Evolutionary conservation across 331 rosid genomes (phyloP), one percentile per base, ranked within the genome.

Genomic region (Acacia concinna): DNA sequence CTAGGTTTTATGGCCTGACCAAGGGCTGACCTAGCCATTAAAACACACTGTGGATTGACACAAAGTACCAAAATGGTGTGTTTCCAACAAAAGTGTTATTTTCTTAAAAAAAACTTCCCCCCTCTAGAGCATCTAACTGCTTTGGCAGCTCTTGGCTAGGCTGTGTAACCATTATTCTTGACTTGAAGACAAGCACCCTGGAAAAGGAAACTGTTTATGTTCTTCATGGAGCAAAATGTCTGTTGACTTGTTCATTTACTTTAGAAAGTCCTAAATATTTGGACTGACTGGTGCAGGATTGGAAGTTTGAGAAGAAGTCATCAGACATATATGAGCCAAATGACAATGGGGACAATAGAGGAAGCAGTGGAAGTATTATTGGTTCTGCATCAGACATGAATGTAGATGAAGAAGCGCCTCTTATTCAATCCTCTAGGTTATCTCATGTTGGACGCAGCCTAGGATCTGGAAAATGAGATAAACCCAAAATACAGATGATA

Each of bases 261-360:
- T 44, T 5, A 4, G 15, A 20, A 66, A 34, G 20, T 65, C 40
- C 40, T 18, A 66, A 38, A 37, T 66, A n/a, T n/a, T 66, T 67
- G 49, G 49, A 8, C 32, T n/a, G 86, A 57, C 56, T 25, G 28
- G 27, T 84, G 59, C 91, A 94, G 98, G 98, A 94, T 21, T 90
- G 97, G 98, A 92, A 90, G 87, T 70, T 88, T 46, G 98, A 94
- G 87, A 94, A 94, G 92, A 95, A 85, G 83, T 85, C 90, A 23
- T 94, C 94, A 13, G 93, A 92, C 81, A 82, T 86, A 20, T 94
- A 78, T 74, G 77, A 71, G 44, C 91, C 97, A 2, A 84, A 71
- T 51, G 83, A 49, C 46, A 12, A 79, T 37, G 79, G 4, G 63
- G 30, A 69, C 79, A 65, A 49, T 74, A 84, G 84, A 31, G 84